Percentiles rank a stretch among this genome's conserved stretches.
phyloP scores from a whole-genome alignment of 345 rosid genomes.

The Toxicodendron radicans region DNA sequence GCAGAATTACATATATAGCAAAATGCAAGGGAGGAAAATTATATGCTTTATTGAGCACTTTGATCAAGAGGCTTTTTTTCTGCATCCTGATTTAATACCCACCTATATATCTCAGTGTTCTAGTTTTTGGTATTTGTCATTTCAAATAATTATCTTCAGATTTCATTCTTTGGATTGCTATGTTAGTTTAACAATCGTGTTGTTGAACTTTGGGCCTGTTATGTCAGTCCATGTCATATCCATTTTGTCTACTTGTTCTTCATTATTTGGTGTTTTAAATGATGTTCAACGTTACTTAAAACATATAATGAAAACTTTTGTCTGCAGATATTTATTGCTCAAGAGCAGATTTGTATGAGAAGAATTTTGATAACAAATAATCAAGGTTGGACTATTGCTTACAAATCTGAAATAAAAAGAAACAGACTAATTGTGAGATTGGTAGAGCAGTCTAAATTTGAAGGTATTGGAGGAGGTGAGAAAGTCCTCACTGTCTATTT shows the following conservation, averaged over 20 bases:
- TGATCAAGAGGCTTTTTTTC: too few relatives aligned
- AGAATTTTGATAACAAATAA: constrained; percentile 72
- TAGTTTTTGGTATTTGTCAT: too few relatives aligned
- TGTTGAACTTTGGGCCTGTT: background rate
- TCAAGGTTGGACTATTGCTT: constrained; percentile 69
- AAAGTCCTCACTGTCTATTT: constrained; percentile 68
- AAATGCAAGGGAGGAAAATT: too few relatives aligned
- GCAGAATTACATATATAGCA: too few relatives aligned
- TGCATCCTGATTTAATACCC: too few relatives aligned
- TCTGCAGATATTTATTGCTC: constrained; percentile 76
- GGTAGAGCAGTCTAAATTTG: constrained; percentile 42
- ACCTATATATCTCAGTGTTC: too few relatives aligned
- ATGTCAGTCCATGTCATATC: background rate
- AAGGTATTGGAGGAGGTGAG: constrained; percentile 57
- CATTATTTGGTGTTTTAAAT: background rate
- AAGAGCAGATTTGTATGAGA: constrained; percentile 75
- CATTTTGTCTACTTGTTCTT: background rate
- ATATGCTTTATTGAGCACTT: too few relatives aligned
- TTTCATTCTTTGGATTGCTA: background rate
- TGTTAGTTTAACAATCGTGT: background rate
- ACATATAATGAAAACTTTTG: background rate
- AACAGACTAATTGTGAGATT: constrained; percentile 59
- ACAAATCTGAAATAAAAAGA: constrained; percentile 66
- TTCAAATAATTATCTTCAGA: background rate
- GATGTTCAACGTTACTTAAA: background rate